Conservation (phyloP, 805 yeast genomes). For the Sugiyamaella valdiviana region DNA sequence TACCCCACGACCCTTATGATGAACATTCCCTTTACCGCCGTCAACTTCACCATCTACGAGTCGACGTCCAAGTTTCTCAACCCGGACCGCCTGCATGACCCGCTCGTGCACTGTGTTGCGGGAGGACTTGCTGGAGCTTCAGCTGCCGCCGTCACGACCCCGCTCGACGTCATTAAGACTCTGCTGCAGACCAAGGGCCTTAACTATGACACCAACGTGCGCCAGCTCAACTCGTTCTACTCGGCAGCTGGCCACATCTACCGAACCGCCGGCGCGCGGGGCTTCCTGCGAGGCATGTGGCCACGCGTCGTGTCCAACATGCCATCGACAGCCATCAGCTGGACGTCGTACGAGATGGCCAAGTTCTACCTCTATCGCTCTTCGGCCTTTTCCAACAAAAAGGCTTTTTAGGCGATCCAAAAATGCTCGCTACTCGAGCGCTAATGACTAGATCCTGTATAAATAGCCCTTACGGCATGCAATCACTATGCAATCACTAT, state of each 20-base stretch:
- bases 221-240: conserved; percentile 56
- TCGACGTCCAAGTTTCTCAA: conserved; percentile 70
- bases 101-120: conserved; percentile 81
- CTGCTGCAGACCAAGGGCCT: conserved; percentile 69
- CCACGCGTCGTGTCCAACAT: conserved; percentile 90
- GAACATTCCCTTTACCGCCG: conserved; percentile 91
- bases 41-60: conserved; percentile 90
- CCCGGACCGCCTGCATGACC: conserved; percentile 72
- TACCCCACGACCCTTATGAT: conserved; percentile 91
- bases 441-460: neutral
- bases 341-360: conserved; percentile 98
- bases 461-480: neutral
- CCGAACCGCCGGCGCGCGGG: conserved; percentile 38
- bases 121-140: conserved; percentile 95
- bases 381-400: conserved; percentile 1
- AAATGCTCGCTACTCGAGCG: neutral
- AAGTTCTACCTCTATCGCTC: conserved; percentile 49
- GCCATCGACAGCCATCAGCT: conserved; percentile 93
- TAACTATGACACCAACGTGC: conserved; percentile 33
- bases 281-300: conserved; percentile 77
- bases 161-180: conserved; percentile 90
- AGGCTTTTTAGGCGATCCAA: neutral
- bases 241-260: conserved; percentile 68
- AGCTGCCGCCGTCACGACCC: conserved; percentile 92
- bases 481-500: neutral